Base-by-base conservation (phyloP, 2,329 filamentous ascomycete genomes). In the Claviceps humidiphila region DNA sequence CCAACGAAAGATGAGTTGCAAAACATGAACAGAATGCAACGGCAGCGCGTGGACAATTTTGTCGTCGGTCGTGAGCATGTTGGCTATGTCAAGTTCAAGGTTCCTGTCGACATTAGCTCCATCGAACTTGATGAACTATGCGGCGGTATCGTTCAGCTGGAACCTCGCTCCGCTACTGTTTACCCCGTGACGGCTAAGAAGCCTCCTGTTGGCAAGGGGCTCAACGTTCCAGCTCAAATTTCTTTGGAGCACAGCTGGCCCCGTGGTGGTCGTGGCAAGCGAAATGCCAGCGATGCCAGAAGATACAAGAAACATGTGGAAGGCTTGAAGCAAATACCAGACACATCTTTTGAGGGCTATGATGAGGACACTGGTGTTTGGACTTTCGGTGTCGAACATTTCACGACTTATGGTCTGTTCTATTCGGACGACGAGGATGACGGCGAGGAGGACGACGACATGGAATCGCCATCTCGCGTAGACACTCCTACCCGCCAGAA, bases 201-300 rank as follows among this genome's bases (percentile, higher is more conserved):
- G 69, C 90, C 93, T 16, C 78, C 85, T 0, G 77, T 84, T 53
- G 93, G 94, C 53, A 88, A 89, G 63, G 91, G 89, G 5, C 76
- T 98, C 57, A 98, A 98, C 62, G 88, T 96, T 7, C 90, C 89
- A 3, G 88, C 93, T 0, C 82, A 80, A 40, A 90, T 98, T 57
- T 81, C 78, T n/a, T 77, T 98, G 11, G 84, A 93, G 64, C 91
- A 97, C 64, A 95, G 90, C 0, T 97, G 88, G 84, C 93, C 93
- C 34, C 85, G 91, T 53, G 65, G 66, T 30, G 78, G 69, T 42
- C 78, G 64, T 51, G 78, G 82, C 57, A 80, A 78, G 64, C 75
- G 74, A 57, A 71, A 73, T 47, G 59, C 75, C 61, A 69, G 60
- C 62, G 78, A 65, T 53, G 77, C 82, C 45, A 85, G 79, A 56